Evolutionary conservation across 1,284 basidiomycete species (phyloP), one percentile per base, ranked within the genome.

Genomic region (Ganoderma lucidum): DNA sequence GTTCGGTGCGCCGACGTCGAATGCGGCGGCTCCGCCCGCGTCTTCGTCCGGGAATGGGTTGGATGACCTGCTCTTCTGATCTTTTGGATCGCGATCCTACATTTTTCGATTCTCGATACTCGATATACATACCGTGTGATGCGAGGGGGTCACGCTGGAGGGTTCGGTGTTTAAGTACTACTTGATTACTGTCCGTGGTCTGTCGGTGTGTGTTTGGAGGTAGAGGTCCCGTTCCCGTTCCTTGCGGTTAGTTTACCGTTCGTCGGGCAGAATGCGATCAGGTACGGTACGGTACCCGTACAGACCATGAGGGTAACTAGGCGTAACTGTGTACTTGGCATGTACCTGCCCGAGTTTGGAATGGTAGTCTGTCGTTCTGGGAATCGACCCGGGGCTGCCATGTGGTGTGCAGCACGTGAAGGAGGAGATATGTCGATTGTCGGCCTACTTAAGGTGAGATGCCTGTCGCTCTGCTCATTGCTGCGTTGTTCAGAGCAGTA

Each of bases 41-140:
- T 76, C 77, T 15, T 74, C 78, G 59, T 61, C 59, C 6, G 73
- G 72, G 30, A 73, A 73, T 23, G 80, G 75, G 28, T 35, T 79
- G n/a, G 80, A 81, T 51, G 81, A 82, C 70, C 70, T 81, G 59
- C 73, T 82, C 69, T 77, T 81, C 70, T 81, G 72, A 70, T 64
- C 30, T 42, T 45, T 45, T 15, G 60, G 62, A 48, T 59, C 28
- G 2, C 48, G 48, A 51, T 51, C 35, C 35, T 35, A 35, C 35
- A 35, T 35, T 8, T 35, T 35, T 35, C 48, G 48, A 51, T 51
- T 23, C 48, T 28, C n/a, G 48, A 14, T n/a, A 6, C 19, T 45
- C 44, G 45, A 19, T 17, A 15, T 19, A 45, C 32, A 55, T 55
- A 56, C 53, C 53, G 63, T 62, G 63, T 63, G 23, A 62, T 14